Percentiles rank a stretch among this genome's conserved stretches.
These are phyloP conservation scores for Rubroshorea leprosula DNA, from an alignment of 345 rosid species.

Conservation along the genomic window DNA sequence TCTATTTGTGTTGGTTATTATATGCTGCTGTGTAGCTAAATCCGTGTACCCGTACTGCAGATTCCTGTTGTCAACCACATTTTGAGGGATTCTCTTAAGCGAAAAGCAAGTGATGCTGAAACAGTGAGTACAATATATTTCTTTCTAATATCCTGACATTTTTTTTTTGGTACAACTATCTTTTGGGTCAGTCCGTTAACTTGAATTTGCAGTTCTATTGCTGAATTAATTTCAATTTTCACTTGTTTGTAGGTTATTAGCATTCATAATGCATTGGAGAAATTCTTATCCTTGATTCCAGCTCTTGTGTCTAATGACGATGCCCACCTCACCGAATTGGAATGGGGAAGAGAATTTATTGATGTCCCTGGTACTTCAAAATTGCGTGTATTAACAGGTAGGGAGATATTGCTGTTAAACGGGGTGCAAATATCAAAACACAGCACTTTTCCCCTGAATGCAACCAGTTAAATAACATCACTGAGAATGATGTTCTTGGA, in stretches of 20 bases:
- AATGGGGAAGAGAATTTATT: conserved; percentile 39
- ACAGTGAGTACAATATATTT: conserved; percentile 37
- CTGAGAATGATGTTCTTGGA: too few relatives aligned
- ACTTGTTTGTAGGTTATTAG: conserved; percentile 52
- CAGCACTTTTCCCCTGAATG: too few relatives aligned
- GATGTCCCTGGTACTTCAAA: conserved; percentile 46
- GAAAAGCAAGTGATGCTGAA: conserved; percentile 74
- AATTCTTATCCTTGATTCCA: conserved; percentile 54
- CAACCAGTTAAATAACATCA: too few relatives aligned
- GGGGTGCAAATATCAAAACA: too few relatives aligned
- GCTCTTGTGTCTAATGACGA: conserved; percentile 43
- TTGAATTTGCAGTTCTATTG: background rate
- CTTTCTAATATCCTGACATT: background rate
- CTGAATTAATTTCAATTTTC: conserved; percentile 1
- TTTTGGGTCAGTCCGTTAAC: conserved; percentile 1
- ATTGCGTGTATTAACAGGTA: conserved; percentile 68
- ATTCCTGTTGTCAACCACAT: conserved; percentile 62
- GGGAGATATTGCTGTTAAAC: conserved; percentile 7
- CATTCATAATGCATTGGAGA: conserved; percentile 49
- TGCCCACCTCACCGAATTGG: conserved; percentile 34
- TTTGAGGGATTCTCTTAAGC: conserved; percentile 75
- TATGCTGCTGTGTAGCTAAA: conserved; percentile 11
- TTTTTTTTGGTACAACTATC: background rate
- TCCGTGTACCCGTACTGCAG: conserved; percentile 28
- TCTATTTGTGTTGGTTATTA: background rate